phyloP scores from a whole-genome alignment of 202 grass and related monocot genomes.

The Setaria viridis region DNA sequence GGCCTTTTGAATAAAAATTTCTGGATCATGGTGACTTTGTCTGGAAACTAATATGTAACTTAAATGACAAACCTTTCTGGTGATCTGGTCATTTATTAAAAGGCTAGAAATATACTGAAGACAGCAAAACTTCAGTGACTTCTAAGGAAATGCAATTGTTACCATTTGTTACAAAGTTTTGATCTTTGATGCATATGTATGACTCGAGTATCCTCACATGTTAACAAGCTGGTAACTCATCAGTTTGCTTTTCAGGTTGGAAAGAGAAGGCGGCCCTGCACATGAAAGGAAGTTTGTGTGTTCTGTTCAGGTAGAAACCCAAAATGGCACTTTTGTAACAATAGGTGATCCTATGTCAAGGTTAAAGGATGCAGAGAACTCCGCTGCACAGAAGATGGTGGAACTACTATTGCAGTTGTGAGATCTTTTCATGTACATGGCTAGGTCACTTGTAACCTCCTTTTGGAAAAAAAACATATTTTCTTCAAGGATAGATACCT shows the following conservation, averaged over 20 bases:
- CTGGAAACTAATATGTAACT: not conserved
- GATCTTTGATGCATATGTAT: not conserved
- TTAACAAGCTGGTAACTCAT: not conserved
- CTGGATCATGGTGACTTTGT: not conserved
- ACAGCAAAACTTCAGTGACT: not conserved
- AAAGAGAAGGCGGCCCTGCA: conserved; percentile 71
- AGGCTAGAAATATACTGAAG: not conserved
- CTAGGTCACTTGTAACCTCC: not conserved
- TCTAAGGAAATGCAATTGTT: not conserved
- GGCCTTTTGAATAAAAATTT: not conserved
- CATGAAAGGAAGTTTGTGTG: conserved; percentile 72
- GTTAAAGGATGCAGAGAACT: conserved; percentile 81
- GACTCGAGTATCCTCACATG: not conserved
- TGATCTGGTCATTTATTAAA: not conserved
- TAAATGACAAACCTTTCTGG: not conserved
- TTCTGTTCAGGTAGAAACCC: conserved; percentile 67
- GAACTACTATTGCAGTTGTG: conserved; percentile 41
- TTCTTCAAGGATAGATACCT: not conserved
- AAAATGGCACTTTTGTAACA: conserved; percentile 47
- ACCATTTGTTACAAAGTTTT: not conserved
- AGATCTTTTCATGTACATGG: conserved; percentile 23
- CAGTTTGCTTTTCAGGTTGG: conserved; percentile 64
- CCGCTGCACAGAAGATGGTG: conserved; percentile 72
- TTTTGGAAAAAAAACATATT: not conserved
- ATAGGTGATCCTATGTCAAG: conserved; percentile 65